Percentiles rank a stretch among this genome's conserved stretches.
These are phyloP conservation scores for Durusdinium trenchii DNA, from an alignment of 73 alveolate genomes.

Conservation along the genomic window DNA sequence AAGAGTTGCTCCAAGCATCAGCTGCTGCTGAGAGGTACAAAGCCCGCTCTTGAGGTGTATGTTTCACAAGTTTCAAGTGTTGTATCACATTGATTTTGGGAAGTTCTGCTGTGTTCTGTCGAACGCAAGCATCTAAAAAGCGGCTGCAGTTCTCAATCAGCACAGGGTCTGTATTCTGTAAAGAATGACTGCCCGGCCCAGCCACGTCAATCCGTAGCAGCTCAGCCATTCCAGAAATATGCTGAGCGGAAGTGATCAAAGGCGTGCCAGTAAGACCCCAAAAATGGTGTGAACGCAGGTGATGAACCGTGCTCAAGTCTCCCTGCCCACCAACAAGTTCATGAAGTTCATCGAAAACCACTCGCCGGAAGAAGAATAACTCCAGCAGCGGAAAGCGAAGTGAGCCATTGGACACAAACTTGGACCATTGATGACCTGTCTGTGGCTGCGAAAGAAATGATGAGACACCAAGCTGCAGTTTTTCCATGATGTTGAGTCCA, in stretches of 20 bases:
- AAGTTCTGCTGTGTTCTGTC: slow-evolving; percentile 73
- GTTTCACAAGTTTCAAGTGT: slow-evolving; percentile 64
- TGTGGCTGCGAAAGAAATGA: background rate
- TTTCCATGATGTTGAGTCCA: background rate
- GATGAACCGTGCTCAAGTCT: slow-evolving; percentile 15
- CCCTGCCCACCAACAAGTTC: slow-evolving; percentile 18
- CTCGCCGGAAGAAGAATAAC: slow-evolving; percentile 66
- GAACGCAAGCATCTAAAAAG: slow-evolving; percentile 69
- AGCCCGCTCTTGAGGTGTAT: slow-evolving; percentile 82
- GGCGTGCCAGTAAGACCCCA: slow-evolving; percentile 93
- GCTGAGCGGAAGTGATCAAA: background rate
- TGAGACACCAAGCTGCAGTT: slow-evolving; percentile 50
- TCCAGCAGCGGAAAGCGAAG: slow-evolving; percentile 53
- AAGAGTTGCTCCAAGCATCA: slow-evolving; percentile 4
- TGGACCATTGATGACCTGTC: background rate
- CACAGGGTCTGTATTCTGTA: background rate
- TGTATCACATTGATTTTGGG: slow-evolving; percentile 46
- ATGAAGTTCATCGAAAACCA: slow-evolving; percentile 66
- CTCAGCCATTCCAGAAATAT: slow-evolving; percentile 33
- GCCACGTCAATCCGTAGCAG: slow-evolving; percentile 72
- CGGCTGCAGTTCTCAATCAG: slow-evolving; percentile 69
- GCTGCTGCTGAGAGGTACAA: slow-evolving; percentile 64
- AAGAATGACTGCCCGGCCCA: slow-evolving; percentile 61
- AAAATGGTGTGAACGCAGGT: slow-evolving; percentile 59
- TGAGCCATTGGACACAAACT: background rate